These are phyloP conservation scores for Chytriomyces sp. DNA, from an alignment of 192 early-diverging fungal species.

Conservation along the genomic window DNA sequence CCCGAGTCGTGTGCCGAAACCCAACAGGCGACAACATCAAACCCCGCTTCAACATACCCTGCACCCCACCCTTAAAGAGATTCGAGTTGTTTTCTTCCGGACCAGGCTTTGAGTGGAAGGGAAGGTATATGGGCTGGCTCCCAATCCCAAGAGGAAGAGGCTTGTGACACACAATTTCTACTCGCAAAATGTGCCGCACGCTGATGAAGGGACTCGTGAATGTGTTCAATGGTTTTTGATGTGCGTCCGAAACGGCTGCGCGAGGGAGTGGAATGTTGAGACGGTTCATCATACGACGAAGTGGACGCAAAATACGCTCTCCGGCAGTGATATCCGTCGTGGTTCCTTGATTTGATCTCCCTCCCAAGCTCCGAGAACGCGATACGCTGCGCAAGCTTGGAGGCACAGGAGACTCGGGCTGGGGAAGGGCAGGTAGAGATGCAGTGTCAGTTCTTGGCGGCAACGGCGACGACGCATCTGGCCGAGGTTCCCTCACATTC, in stretches of 20 bases:
- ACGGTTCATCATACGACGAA: background rate
- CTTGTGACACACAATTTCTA: slow-evolving; percentile 17
- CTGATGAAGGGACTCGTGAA: slow-evolving; percentile 12
- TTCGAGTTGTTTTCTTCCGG: background rate
- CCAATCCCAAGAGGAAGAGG: background rate
- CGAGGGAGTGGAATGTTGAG: background rate
- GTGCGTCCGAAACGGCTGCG: background rate
- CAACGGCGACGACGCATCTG: too few species aligned
- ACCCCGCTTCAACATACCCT: background rate
- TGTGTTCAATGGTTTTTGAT: background rate
- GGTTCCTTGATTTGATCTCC: background rate
- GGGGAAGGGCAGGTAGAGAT: too few species aligned
- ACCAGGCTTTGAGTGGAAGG: background rate
- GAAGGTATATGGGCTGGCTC: background rate
- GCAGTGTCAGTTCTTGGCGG: background rate
- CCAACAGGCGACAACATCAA: slow-evolving; percentile 10
- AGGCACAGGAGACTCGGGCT: background rate
- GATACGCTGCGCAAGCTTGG: background rate
- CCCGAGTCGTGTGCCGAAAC: slow-evolving; percentile 12
- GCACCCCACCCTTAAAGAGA: background rate
- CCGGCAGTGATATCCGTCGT: background rate
- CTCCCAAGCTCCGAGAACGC: background rate
- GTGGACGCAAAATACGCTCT: background rate
- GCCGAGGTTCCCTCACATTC: too few species aligned
- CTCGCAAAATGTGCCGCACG: background rate